A percentile compares a stretch with the other conserved stretches of the same genome.
Evolutionary conservation across 306 rosid species (phyloP).

Genomic region (Prunus mongolica): DNA sequence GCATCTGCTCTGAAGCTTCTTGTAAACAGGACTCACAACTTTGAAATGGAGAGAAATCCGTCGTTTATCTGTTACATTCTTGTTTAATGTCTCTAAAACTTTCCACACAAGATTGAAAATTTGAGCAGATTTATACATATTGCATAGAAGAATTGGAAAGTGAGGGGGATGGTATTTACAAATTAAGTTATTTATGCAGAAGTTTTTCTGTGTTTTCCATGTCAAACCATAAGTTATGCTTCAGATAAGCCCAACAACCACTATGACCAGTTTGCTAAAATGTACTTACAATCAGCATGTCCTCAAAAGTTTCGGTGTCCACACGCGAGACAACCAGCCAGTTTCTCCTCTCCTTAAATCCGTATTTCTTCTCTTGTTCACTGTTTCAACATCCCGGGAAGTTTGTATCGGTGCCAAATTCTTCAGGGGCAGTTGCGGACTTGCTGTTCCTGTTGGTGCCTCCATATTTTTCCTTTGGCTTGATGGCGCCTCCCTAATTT

Average conservation of each 20-base stretch:
- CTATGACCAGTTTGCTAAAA: conserved; percentile 15
- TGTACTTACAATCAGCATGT: conserved; percentile 39
- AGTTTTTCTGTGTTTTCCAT: not conserved
- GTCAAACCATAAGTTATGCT: conserved; percentile 15
- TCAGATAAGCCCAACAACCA: not conserved
- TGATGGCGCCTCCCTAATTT: conserved; percentile 31
- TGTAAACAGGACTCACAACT: not conserved
- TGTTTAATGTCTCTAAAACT: not conserved
- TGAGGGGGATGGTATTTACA: conserved; percentile 2
- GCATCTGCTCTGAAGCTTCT: not conserved
- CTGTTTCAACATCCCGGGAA: conserved; percentile 29
- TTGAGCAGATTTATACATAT: not conserved
- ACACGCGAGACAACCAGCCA: conserved; percentile 53
- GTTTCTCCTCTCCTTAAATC: conserved; percentile 44
- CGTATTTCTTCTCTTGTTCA: conserved; percentile 37
- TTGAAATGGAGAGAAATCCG: not conserved
- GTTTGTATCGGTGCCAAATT: conserved; percentile 35
- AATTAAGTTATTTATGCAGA: not conserved
- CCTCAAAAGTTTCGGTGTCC: conserved; percentile 60
- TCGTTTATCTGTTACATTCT: not conserved
- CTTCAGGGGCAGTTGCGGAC: conserved; percentile 43
- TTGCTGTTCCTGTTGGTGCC: conserved; percentile 28
- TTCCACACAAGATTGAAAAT: not conserved
- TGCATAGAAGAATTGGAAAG: not conserved
- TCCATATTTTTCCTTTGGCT: conserved; percentile 18